Evolutionary conservation across 176 grass and related monocot genomes (phyloP).

Genomic region (Rhynchospora pubera): DNA sequence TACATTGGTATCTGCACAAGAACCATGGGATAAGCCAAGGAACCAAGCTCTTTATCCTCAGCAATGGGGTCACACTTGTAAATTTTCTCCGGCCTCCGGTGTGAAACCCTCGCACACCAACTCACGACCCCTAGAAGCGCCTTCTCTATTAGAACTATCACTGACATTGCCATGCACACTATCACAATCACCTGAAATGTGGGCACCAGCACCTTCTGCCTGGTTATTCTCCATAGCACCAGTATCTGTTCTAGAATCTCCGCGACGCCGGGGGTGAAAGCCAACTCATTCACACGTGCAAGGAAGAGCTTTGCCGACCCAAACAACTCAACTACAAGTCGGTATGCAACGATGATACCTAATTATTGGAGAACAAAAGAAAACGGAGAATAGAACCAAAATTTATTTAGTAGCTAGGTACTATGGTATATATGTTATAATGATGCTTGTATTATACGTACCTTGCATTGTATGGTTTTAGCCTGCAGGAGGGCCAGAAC

Average conservation of each 20-base stretch:
- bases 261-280: background rate
- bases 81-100: constrained; percentile 17
- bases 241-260: constrained; percentile 22
- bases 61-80: constrained; percentile 39
- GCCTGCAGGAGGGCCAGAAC: too few relatives aligned
- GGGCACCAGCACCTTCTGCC: constrained; percentile 32
- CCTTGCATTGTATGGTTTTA: constrained; percentile 36
- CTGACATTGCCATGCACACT: constrained; percentile 51
- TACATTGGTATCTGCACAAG: constrained; percentile 95
- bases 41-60: constrained; percentile 35
- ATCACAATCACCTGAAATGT: constrained; percentile 29
- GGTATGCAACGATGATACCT: background rate
- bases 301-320: background rate
- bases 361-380: background rate
- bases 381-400: background rate
- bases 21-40: constrained; percentile 51
- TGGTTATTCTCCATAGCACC: constrained; percentile 25
- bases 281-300: background rate
- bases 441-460: background rate
- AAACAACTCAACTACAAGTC: background rate
- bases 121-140: constrained; percentile 42
- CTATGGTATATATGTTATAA: background rate
- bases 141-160: constrained; percentile 61
- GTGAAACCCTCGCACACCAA: constrained; percentile 22
- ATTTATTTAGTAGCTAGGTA: background rate